Percentiles rank a stretch among this genome's conserved stretches.
phyloP scores from a whole-genome alignment of 306 rosid species.

The Trifolium pratense region DNA sequence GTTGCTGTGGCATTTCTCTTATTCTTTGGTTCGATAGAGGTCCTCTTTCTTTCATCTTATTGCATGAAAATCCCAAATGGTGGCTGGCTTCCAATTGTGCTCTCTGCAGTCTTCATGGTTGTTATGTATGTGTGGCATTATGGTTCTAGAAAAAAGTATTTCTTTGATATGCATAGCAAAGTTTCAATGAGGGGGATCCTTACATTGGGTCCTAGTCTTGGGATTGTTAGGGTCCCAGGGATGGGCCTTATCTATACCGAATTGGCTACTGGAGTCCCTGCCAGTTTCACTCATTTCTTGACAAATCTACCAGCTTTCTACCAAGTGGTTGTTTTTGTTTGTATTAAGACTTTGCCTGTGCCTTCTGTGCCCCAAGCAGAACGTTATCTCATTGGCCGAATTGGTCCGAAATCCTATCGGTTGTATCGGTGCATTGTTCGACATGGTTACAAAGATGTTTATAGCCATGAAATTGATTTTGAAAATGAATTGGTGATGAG shows the following conservation, averaged over 20 bases:
- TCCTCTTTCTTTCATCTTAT: constrained; percentile 71
- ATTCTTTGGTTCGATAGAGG: constrained; percentile 70
- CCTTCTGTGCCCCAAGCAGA: constrained; percentile 77
- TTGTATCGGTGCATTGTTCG: constrained; percentile 89
- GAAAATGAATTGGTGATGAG: constrained; percentile 92
- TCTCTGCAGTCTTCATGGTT: constrained; percentile 62
- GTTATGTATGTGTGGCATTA: constrained; percentile 90
- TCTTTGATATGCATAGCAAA: constrained; percentile 84
- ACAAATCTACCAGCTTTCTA: constrained; percentile 94
- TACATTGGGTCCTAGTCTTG: constrained; percentile 86
- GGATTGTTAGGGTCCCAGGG: constrained; percentile 93
- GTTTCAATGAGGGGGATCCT: constrained; percentile 82
- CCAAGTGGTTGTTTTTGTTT: constrained; percentile 85
- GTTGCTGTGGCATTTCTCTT: constrained; percentile 59
- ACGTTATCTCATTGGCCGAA: constrained; percentile 82
- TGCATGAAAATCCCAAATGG: constrained; percentile 71
- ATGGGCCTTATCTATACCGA: constrained; percentile 92
- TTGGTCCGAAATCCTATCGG: constrained; percentile 84
- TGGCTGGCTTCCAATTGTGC: constrained; percentile 80
- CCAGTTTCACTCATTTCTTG: constrained; percentile 84
- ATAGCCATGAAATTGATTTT: constrained; percentile 66
- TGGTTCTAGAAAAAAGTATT: constrained; percentile 77
- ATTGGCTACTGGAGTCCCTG: constrained; percentile 81
- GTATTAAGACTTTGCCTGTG: constrained; percentile 83
- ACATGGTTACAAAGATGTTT: constrained; percentile 80